Percentiles rank a stretch among this genome's conserved stretches.
phyloP scores from a whole-genome alignment of 306 rosid genomes.

The Amphicarpaea edgeworthii region DNA sequence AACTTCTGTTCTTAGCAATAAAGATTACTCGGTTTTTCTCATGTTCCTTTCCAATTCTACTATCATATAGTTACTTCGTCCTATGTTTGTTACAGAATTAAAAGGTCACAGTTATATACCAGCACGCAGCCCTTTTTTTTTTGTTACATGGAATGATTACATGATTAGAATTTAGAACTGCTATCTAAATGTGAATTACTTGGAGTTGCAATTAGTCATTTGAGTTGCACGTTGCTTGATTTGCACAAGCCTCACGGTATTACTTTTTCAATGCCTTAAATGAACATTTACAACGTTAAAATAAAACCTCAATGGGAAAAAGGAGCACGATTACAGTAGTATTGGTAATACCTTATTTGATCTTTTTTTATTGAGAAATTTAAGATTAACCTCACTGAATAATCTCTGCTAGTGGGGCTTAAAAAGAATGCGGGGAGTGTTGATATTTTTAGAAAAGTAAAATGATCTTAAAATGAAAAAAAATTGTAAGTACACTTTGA shows the following conservation, averaged over 20 bases:
- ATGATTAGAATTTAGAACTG: background rate
- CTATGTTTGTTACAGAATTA: no score
- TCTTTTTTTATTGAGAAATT: no score
- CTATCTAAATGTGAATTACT: background rate
- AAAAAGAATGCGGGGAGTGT: background rate
- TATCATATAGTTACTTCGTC: no score
- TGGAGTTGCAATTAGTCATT: background rate
- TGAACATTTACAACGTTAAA: background rate
- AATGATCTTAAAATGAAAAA: background rate
- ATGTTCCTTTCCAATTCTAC: no score
- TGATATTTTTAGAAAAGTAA: background rate
- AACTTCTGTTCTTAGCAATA: no score
- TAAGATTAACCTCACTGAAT: no score
- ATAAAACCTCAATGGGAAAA: no score
- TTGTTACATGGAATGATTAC: conserved; percentile 9
- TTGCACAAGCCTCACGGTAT: background rate
- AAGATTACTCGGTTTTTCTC: no score
- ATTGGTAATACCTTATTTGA: no score
- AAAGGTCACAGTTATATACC: no score
- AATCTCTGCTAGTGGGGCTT: no score
- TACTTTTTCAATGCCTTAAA: background rate
- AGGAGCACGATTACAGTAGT: no score
- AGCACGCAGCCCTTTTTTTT: background rate
- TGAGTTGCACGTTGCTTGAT: background rate
- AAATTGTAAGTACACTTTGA: background rate